Base-by-base conservation (phyloP, 108 stramenopile species). In the Cylindrotheca closterium region DNA sequence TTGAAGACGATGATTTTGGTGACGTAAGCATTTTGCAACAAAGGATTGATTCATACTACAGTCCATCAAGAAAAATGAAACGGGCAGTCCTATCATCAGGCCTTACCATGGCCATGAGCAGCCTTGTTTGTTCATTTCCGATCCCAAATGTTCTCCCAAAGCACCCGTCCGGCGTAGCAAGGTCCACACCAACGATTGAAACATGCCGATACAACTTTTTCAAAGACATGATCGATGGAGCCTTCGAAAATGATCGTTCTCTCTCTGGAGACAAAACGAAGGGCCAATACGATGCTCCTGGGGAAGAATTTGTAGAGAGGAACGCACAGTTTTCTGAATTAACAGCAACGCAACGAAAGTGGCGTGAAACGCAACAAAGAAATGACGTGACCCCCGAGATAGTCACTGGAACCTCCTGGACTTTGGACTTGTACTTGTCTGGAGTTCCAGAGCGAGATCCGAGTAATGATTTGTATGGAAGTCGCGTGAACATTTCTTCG, bases 401-500 rank as follows among this genome's bases (percentile, higher is more conserved):
- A 52, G 30, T 87, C 18, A 28, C 30, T 0, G 71, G 71, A 29
- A 77, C 67, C 1, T 58, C 56, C 19, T 84, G 68, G 57, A 57
- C 52, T 26, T 33, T 90, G 37, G 70, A 81, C 17, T 60, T 93
- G 3, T 90, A 73, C 46, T 63, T 93, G 2, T 74, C 83, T 3
- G 92, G 92, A 33, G 81, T 88, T 15, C 87, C 92, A 2, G 70
- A 85, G 27, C 47, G 71, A 17, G 92, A 93, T 62, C 92, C 92
- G 3, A 73, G 70, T 30, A 88, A 84, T 29, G 84, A 89, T 64
- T 55, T 93, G 63, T 93, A 83, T 58, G 92, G 79, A 10, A 67
- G 68, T 47, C 73, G 71, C 42, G 79, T 83, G 23, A 89, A 87
- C 54, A 89, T 90, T 50, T 83, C 86, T 0, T 47, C 67, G 18